A percentile compares a stretch with the other conserved stretches of the same genome.
phyloP scores from a whole-genome alignment of 371 early-diverging fungal genomes.

The Blakeslea trispora region DNA sequence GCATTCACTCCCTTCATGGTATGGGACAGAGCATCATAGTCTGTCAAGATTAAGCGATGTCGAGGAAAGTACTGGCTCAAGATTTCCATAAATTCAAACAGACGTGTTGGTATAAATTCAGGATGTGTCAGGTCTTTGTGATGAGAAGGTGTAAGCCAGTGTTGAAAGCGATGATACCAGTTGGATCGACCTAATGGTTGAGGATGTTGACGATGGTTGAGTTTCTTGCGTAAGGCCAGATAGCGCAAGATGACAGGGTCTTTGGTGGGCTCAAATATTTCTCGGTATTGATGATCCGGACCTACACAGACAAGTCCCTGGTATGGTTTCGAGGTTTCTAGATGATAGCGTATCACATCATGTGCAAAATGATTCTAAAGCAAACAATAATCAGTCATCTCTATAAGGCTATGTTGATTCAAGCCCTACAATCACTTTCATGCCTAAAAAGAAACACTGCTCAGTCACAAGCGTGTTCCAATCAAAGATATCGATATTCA shows the following conservation, averaged over 20 bases:
- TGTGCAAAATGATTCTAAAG: constrained; percentile 87
- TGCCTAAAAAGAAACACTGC: constrained; percentile 86
- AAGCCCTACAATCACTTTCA: constrained; percentile 80
- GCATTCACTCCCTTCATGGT: constrained; percentile 72
- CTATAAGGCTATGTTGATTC: no score
- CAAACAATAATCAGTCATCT: background rate
- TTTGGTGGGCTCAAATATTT: constrained; percentile 72
- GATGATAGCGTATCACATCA: constrained; percentile 85
- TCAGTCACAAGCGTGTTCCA: constrained; percentile 69
- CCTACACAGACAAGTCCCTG: constrained; percentile 81
- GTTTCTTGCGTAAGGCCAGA: constrained; percentile 53
- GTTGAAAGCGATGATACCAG: constrained; percentile 29
- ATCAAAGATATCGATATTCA: constrained; percentile 86
- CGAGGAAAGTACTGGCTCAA: constrained; percentile 75
- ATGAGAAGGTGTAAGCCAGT: constrained; percentile 67
- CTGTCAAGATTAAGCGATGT: constrained; percentile 80
- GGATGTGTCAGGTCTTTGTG: constrained; percentile 61
- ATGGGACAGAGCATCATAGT: constrained; percentile 78
- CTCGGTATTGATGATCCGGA: constrained; percentile 73
- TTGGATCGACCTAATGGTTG: constrained; percentile 31
- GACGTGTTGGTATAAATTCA: constrained; percentile 87
- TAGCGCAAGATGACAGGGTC: constrained; percentile 75
- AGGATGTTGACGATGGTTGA: constrained; percentile 23
- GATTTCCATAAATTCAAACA: constrained; percentile 66
- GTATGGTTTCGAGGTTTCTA: constrained; percentile 59